Base-by-base conservation (phyloP, 2,329 filamentous ascomycete genomes). In the Dryadomyces quercus-mongolicae region DNA sequence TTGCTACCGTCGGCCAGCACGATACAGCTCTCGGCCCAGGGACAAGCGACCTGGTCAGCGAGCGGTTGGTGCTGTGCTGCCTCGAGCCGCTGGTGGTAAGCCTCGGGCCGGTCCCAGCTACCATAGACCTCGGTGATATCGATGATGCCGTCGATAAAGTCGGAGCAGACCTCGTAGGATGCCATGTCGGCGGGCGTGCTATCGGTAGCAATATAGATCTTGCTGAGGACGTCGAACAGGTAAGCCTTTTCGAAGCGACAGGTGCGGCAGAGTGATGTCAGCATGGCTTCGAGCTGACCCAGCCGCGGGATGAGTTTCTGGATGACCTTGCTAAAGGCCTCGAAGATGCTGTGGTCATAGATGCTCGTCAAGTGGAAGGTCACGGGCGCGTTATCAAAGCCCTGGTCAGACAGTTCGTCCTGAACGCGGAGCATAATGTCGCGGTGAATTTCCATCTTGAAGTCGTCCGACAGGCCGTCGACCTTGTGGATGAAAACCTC, bases 401-500 rank as follows among this genome's bases (percentile, higher is more conserved):
- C 92, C 57, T 89, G 82, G 66, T 98, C 93, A 12, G 86, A 92
- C 36, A 98, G 81, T 67, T 98, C 93, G 66, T 98, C 93, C 63
- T 95, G 90, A 58, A 97, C 95, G 43, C 90, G 85, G 66, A 97
- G 94, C 52, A 91, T 91, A 59, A 98, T 95, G 69, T 98, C 93
- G 56, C 93, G 86, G 72, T 95, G 93, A 18, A 94, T 95, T 64
- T 98, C 93, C 56, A 91, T 83, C 66, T 93, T 91, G 74, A 93
- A 97, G 68, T 98, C 93, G 61, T 97, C 93, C 31, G 88, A 93
- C 16, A 98, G 77, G n/a, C 91, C 92, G 66, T 98, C 93, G 38
- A 96, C 92, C 69, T 98, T 98, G 77, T 98, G 93, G 62, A 98
- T 95, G 69, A 98, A 97, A 51, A 98, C 92, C 67, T 97, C 92